Percentiles rank a stretch among this genome's conserved stretches.
Evolutionary conservation across 768 basidiomycete genomes (phyloP).

Genomic region (Leccinum olivaceopallidum): DNA sequence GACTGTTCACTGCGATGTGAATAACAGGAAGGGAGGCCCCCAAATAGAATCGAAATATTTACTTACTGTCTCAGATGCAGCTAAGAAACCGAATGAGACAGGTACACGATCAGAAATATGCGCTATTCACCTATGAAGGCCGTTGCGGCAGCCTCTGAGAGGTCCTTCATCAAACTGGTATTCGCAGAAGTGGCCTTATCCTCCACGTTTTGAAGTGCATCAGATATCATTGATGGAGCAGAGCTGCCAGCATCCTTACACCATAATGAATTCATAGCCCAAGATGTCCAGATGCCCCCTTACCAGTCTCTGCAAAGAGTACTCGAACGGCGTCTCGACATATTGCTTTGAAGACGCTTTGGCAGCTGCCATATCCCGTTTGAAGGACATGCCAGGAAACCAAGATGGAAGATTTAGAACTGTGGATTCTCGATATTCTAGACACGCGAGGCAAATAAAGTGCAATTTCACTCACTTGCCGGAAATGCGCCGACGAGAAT

Average conservation of each 20-base stretch:
- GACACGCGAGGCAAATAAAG: background rate
- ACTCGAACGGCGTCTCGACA: constrained; percentile 16
- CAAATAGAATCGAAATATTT: background rate
- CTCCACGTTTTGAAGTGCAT: constrained; percentile 16
- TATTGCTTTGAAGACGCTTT: constrained; percentile 18
- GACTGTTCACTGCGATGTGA: constrained; percentile 15
- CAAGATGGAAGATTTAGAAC: constrained; percentile 25
- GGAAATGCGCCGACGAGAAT: constrained; percentile 21
- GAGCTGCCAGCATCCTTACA: constrained; percentile 11
- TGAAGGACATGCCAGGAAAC: constrained; percentile 27
- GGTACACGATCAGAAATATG: background rate
- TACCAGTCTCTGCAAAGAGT: constrained; percentile 21
- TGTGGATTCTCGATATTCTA: background rate
- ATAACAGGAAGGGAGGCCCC: background rate
- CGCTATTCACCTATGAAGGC: constrained; percentile 17
- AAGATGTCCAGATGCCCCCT: background rate
- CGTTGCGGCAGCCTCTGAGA: constrained; percentile 26
- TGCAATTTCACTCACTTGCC: constrained; percentile 9
- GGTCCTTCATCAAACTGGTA: constrained; percentile 8
- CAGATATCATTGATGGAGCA: constrained; percentile 20
- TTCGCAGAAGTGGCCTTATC: constrained; percentile 8
- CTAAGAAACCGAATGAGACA: constrained; percentile 11
- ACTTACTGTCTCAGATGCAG: constrained; percentile 24
- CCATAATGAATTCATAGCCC: background rate
- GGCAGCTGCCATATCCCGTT: constrained; percentile 19